phyloP scores from a whole-genome alignment of 371 early-diverging fungal species.

The Apophysomyces variabilis region DNA sequence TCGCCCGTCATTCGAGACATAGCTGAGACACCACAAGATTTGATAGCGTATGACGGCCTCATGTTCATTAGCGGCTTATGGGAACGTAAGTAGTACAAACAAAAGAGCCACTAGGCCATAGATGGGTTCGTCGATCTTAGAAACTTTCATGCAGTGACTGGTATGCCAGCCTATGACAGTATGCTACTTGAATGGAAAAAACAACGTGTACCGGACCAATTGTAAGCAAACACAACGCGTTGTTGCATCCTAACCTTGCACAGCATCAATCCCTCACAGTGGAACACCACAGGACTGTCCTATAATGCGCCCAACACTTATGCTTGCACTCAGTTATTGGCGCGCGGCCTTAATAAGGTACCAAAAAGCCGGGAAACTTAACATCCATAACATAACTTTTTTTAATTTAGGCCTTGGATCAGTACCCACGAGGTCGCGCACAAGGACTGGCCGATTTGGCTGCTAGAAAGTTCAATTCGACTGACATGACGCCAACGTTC shows the following conservation, averaged over 20 bases:
- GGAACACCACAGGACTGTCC: constrained; percentile 34
- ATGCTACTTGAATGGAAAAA: constrained; percentile 32
- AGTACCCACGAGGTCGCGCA: constrained; percentile 43
- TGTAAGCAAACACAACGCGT: constrained; percentile 12
- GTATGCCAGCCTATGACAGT: constrained; percentile 37
- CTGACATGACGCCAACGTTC: constrained; percentile 41
- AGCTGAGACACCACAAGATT: constrained; percentile 22
- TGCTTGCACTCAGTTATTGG: constrained; percentile 44
- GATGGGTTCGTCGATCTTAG: background rate
- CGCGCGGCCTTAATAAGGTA: constrained; percentile 43
- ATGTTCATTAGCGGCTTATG: constrained; percentile 53
- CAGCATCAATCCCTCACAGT: constrained; percentile 27
- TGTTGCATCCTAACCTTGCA: constrained; percentile 8
- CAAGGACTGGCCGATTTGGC: constrained; percentile 32
- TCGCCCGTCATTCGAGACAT: constrained; percentile 30
- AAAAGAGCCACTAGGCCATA: background rate
- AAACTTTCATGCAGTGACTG: constrained; percentile 32
- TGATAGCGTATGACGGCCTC: constrained; percentile 42
- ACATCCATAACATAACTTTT: background rate
- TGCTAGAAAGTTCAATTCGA: constrained; percentile 30
- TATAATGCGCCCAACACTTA: constrained; percentile 49
- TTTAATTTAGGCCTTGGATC: constrained; percentile 31
- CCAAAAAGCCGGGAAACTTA: background rate
- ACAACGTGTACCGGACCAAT: constrained; percentile 29
- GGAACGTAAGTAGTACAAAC: constrained; percentile 39